Percentiles rank a stretch among this genome's conserved stretches.
phyloP scores from a whole-genome alignment of 2,329 filamentous ascomycete genomes.

The Fusarium compactum region DNA sequence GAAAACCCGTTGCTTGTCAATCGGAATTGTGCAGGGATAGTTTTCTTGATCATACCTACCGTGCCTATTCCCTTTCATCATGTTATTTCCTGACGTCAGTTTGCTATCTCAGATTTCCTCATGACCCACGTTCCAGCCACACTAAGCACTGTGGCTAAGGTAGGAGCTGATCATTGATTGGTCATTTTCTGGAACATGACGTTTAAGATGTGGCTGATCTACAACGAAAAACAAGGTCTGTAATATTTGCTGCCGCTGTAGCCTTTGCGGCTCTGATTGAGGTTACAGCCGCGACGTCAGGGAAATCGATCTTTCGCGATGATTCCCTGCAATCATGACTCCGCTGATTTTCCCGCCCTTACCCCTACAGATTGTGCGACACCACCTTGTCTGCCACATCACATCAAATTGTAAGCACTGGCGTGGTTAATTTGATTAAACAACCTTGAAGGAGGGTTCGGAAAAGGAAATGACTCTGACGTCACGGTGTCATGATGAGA shows the following conservation, averaged over 20 bases:
- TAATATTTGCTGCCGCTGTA: conserved; percentile 30
- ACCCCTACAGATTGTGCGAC: background rate
- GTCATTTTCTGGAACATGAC: conserved; percentile 15
- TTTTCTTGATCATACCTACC: conserved; percentile 22
- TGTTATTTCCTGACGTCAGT: conserved; percentile 38
- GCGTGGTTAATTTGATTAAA: conserved; percentile 11
- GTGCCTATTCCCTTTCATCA: conserved; percentile 12
- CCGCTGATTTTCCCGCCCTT: conserved; percentile 21
- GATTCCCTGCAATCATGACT: conserved; percentile 28
- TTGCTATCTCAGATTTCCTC: conserved; percentile 27
- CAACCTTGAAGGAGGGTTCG: background rate
- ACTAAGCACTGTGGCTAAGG: conserved; percentile 30
- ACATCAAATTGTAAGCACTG: background rate
- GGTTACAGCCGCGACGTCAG: conserved; percentile 37
- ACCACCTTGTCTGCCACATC: conserved; percentile 16
- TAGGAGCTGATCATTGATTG: conserved; percentile 9
- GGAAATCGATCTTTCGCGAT: conserved; percentile 15
- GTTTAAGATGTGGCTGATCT: conserved; percentile 25
- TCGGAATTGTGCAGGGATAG: conserved; percentile 10
- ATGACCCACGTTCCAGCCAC: conserved; percentile 38
- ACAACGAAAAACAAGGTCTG: conserved; percentile 31
- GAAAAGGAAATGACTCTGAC: conserved; percentile 21
- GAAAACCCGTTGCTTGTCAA: background rate
- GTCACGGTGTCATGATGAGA: conserved; percentile 42
- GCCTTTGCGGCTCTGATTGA: conserved; percentile 22